These are phyloP conservation scores for Zymoseptoria ardabiliae DNA, from an alignment of 2,329 filamentous ascomycete genomes.

Conservation along the genomic window DNA sequence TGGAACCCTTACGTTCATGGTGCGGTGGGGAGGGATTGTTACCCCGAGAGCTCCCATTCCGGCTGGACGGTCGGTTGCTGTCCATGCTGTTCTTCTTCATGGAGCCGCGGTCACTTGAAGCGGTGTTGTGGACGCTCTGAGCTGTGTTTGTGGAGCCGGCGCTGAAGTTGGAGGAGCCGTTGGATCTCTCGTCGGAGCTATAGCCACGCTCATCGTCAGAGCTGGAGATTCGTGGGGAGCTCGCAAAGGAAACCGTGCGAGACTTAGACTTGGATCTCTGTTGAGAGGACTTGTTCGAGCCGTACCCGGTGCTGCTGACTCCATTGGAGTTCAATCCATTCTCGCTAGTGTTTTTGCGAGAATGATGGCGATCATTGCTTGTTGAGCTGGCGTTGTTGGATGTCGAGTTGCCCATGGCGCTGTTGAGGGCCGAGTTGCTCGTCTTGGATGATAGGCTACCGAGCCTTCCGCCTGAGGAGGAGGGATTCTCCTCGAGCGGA, in stretches of 20 bases:
- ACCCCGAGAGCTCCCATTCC: not conserved
- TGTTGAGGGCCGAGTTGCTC: slow-evolving; percentile 8
- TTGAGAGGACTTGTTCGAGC: slow-evolving; percentile 10
- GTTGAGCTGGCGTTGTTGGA: not conserved
- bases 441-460: slow-evolving; percentile 5
- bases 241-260: slow-evolving; percentile 11
- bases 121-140: not conserved
- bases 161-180: not conserved
- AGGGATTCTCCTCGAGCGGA: slow-evolving; percentile 10
- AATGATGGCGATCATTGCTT: not conserved
- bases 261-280: slow-evolving; percentile 9
- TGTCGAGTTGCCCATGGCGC: slow-evolving; percentile 9
- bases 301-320: slow-evolving; percentile 13
- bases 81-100: slow-evolving; percentile 8
- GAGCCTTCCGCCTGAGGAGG: slow-evolving; percentile 1
- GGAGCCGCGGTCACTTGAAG: slow-evolving; percentile 10
- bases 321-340: slow-evolving; percentile 15
- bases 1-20: slow-evolving; percentile 1
- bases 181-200: slow-evolving; percentile 7
- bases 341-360: slow-evolving; percentile 10
- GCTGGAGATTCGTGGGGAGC: slow-evolving; percentile 8
- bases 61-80: not conserved
- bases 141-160: not conserved
- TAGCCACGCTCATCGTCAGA: slow-evolving; percentile 13
- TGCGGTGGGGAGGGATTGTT: not conserved